phyloP scores from a whole-genome alignment of 176 grass and related monocot species.

The Avena insularis region DNA sequence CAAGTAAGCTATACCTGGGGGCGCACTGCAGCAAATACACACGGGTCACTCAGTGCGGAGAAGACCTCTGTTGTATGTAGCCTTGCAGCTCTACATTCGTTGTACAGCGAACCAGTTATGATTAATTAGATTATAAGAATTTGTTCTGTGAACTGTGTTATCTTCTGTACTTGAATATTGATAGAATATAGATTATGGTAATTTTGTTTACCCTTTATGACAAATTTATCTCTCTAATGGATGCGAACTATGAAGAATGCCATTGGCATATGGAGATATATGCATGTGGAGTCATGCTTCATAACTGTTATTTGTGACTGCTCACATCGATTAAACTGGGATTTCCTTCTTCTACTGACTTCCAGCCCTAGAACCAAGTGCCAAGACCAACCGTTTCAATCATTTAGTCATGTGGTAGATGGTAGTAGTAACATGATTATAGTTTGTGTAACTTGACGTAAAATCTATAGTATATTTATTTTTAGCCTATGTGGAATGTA shows the following conservation, averaged over 20 bases:
- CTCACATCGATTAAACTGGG: too few species aligned
- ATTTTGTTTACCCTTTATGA: constrained; percentile 18
- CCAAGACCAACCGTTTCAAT: background rate
- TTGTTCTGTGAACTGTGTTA: constrained; percentile 39
- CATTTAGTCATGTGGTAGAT: background rate
- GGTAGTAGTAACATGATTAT: background rate
- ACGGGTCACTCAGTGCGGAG: constrained; percentile 1
- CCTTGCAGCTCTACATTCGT: constrained; percentile 54
- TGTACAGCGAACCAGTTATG: constrained; percentile 69
- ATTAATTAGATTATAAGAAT: constrained; percentile 67
- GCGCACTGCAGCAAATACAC: background rate
- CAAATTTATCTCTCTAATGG: constrained; percentile 30
- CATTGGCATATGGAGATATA: constrained; percentile 6
- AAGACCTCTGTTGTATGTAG: constrained; percentile 43
- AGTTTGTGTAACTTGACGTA: too few species aligned
- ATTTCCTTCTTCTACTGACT: background rate
- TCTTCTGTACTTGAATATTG: constrained; percentile 45
- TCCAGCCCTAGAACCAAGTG: background rate
- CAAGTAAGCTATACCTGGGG: constrained; percentile 38
- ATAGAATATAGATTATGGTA: constrained; percentile 25
- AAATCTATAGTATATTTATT: too few species aligned
- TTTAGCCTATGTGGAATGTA: too few species aligned
- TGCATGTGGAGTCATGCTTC: constrained; percentile 30
- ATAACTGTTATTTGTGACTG: background rate
- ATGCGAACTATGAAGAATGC: constrained; percentile 1